Base-by-base conservation (phyloP, 2,329 filamentous ascomycete species). In the Xylariaceae sp. region DNA sequence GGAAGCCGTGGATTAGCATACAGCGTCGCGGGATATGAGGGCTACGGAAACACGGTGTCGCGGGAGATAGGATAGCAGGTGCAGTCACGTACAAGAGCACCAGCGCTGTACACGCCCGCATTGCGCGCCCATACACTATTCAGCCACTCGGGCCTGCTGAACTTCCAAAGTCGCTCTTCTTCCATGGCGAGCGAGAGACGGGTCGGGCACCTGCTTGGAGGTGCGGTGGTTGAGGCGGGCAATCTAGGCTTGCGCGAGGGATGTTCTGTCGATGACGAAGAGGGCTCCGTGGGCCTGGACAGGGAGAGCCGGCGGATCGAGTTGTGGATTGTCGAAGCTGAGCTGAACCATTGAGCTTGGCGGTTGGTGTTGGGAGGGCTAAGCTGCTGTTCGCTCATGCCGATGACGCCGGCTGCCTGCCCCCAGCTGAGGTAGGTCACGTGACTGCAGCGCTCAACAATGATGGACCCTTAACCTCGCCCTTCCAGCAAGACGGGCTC, bases 161-260 rank as follows among this genome's bases (percentile, higher is more conserved):
- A 87, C 74, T 85, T 86, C 79, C 80, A 87, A 61, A 87, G 81
- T 50, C 83, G 80, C 54, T 86, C 82, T 60, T 86, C 82, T 57
- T 83, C 80, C 81, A 84, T 84, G 34, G 34, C 34, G 34, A 14
- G 34, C 34, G 13, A 38, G 9, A 5, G 34, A 10, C 16, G 5
- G 13, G 16, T 38, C 9, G 34, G 34, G 34, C 16, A 9, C 13
- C 16, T 38, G 5, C 16, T 16, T 38, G 34, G 34, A 38, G 5
- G 34, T 13, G 34, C 34, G 13, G 34, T 38, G 13, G 34, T 38
- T 38, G 34, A 38, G 22, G 22, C 22, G 22, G 34, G 34, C 5
- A 10, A 16, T 13, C 13, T 38, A 38, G 34, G 34, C 34, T 38
- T 13, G 13, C 13, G 9, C 34, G 13, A 4, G 4, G 34, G 10